Evolutionary conservation across 2,329 filamentous ascomycete species (phyloP).

Genomic region (Amesomyces nigricolor): DNA sequence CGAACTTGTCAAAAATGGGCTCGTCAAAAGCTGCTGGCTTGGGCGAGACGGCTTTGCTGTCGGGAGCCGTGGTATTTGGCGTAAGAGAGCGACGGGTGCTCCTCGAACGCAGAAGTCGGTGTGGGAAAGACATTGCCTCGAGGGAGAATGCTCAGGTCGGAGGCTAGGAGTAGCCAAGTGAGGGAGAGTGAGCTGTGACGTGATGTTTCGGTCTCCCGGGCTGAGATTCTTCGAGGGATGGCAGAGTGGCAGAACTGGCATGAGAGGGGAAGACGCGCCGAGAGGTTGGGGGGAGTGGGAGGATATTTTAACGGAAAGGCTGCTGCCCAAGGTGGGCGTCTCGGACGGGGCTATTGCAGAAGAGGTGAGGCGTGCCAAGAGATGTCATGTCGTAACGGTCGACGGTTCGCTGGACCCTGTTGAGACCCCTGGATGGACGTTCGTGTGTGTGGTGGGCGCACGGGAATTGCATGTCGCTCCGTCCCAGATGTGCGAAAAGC

Average conservation of each 20-base stretch:
- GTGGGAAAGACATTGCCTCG: slow-evolving; percentile 21
- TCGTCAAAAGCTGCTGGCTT: slow-evolving; percentile 16
- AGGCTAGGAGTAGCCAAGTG: slow-evolving; percentile 9
- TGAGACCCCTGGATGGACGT: slow-evolving; percentile 2
- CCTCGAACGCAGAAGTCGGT: slow-evolving; percentile 13
- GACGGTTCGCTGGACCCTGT: slow-evolving; percentile 18
- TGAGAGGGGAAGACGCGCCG: slow-evolving; percentile 10
- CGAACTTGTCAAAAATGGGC: slow-evolving; percentile 21
- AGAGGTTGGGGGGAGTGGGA: slow-evolving; percentile 8
- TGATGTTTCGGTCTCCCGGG: slow-evolving; percentile 14
- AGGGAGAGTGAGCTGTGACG: background rate
- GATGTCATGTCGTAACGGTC: slow-evolving; percentile 17
- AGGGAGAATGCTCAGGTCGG: slow-evolving; percentile 1
- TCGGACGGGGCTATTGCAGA: background rate
- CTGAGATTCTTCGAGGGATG: slow-evolving; percentile 2
- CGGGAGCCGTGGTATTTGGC: slow-evolving; percentile 12
- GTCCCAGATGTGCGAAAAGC: slow-evolving; percentile 4
- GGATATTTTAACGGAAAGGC: slow-evolving; percentile 13
- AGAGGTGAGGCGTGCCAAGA: slow-evolving; percentile 7
- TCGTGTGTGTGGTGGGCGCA: slow-evolving; percentile 2
- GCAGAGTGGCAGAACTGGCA: slow-evolving; percentile 8
- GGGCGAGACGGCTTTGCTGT: slow-evolving; percentile 12
- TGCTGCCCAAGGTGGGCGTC: slow-evolving; percentile 14
- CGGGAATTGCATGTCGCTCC: slow-evolving; percentile 11
- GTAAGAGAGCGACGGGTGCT: slow-evolving; percentile 12